Percentiles rank a stretch among this genome's conserved stretches.
Evolutionary conservation across 352 stramenopile species (phyloP).

Genomic region (Pythium monospermum): DNA sequence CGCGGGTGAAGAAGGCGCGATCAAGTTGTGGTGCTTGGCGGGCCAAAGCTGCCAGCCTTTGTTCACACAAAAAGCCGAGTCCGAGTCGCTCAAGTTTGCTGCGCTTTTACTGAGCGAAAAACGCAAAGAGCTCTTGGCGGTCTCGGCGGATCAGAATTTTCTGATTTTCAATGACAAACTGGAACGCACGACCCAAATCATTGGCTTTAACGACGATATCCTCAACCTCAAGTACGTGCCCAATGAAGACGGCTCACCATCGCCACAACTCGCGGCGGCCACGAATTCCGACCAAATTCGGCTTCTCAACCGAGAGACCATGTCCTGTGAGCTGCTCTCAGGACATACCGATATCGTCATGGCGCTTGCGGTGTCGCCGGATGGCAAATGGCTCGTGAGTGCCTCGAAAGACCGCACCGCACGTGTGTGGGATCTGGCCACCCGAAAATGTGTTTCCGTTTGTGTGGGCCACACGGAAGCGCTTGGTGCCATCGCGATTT

Average conservation of each 20-base stretch:
- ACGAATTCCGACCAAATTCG: conserved; percentile 96
- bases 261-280: conserved; percentile 88
- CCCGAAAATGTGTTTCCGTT: conserved; percentile 78
- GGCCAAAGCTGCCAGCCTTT: conserved; percentile 34
- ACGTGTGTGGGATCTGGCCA: conserved; percentile 85
- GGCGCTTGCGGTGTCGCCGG: conserved; percentile 87
- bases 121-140: conserved; percentile 63
- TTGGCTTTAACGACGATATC: conserved; percentile 97
- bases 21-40: conserved; percentile 72
- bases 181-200: conserved; percentile 68
- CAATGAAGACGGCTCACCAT: conserved; percentile 40
- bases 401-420: conserved; percentile 94
- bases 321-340: conserved; percentile 93
- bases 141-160: conserved; percentile 86
- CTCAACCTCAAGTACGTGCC: conserved; percentile 96
- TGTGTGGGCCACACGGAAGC: conserved; percentile 93
- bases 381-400: conserved; percentile 90
- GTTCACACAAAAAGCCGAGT: conserved; percentile 44
- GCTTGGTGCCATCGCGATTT: conserved; percentile 91
- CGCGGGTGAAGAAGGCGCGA: conserved; percentile 87
- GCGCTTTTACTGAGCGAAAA: conserved; percentile 46
- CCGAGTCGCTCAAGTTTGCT: conserved; percentile 42
- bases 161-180: conserved; percentile 74
- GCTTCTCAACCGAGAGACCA: conserved; percentile 88
- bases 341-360: conserved; percentile 98